Conservation (phyloP, 2,329 filamentous ascomycete species). For the Cladosporium cucumerinum region DNA sequence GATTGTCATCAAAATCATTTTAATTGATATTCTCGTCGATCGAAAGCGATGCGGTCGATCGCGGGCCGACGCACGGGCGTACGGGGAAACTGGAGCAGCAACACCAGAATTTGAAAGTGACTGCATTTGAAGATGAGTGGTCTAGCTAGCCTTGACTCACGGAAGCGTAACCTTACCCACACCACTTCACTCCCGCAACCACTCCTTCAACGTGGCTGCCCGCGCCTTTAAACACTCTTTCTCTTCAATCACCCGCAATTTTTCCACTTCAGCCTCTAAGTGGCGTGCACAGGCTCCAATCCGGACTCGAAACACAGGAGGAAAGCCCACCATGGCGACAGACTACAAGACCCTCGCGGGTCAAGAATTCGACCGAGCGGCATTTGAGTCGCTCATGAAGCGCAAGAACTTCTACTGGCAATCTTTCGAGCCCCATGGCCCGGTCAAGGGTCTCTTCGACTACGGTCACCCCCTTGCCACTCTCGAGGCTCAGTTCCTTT, state of each 20-base stretch:
- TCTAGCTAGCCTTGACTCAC: constrained; percentile 9
- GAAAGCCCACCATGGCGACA: constrained; percentile 51
- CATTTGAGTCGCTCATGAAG: constrained; percentile 80
- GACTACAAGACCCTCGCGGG: constrained; percentile 77
- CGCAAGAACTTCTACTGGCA: constrained; percentile 93
- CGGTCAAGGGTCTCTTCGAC: constrained; percentile 66
- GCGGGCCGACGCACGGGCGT: constrained; percentile 2
- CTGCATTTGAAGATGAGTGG: constrained; percentile 1
- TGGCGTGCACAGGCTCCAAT: constrained; percentile 27
- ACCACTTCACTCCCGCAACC: neutral
- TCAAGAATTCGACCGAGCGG: constrained; percentile 78
- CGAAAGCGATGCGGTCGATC: neutral
- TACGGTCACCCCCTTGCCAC: constrained; percentile 87
- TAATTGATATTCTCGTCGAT: neutral
- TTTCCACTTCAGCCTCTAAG: constrained; percentile 18
- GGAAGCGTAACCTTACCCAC: constrained; percentile 2
- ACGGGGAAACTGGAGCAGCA: constrained; percentile 6
- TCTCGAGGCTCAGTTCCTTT: constrained; percentile 82
- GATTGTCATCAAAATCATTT: neutral
- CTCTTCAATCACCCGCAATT: constrained; percentile 14
- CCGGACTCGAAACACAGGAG: constrained; percentile 36
- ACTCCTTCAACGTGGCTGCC: constrained; percentile 16
- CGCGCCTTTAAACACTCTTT: constrained; percentile 10
- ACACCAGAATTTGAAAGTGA: constrained; percentile 10
- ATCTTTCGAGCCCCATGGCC: constrained; percentile 82